Evolutionary conservation across 768 basidiomycete species (phyloP), one percentile per base, ranked within the genome.

Genomic region (Sistotremastrum suecicum): DNA sequence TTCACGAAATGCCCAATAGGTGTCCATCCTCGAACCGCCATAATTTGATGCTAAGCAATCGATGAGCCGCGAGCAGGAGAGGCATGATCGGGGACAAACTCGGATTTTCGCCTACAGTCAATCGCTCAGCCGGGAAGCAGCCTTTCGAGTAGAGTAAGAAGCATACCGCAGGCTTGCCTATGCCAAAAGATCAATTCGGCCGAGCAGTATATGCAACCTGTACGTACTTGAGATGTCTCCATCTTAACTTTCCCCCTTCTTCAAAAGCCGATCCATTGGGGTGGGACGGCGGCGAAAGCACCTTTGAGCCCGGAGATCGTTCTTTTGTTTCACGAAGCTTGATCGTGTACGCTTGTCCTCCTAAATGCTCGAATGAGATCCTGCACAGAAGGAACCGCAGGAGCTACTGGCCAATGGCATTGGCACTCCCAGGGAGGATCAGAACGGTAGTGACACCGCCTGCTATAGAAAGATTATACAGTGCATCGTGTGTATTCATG

Each of bases 391-490:
- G 12, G 43, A 10, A 10, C 11, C 43, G 29, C 37, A 5, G 33
- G 30, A 41, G 33, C 32, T 11, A 54, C 42, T 29, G 51, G 83
- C 85, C 85, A 42, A 88, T 83, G 37, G 75, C 77, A 61, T 86
- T 83, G 30, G 60, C 72, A 45, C 74, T 78, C 5, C 88, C 90
- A 7, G 90, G 85, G 3, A 91, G 64, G 37, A 92, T 68, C 53
- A 87, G 82, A 10, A 74, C 78, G 2, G 88, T 82, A 0, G 92
- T 94, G 34, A 94, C 80, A 9, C 92, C 92, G 7, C 90, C 90
- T 3, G 91, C 73, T 44, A 90, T 79, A 2, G 84, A 74, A 10
- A 87, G 68, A 46, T 67, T 67, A 58, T 80, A 81, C 1, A 79
- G 69, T 37, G 79, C 76, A 56, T 92, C 90, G 49, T 89, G 84